Conservation (phyloP, 2,329 filamentous ascomycete species). For the Cordyceps cateniannulata region DNA sequence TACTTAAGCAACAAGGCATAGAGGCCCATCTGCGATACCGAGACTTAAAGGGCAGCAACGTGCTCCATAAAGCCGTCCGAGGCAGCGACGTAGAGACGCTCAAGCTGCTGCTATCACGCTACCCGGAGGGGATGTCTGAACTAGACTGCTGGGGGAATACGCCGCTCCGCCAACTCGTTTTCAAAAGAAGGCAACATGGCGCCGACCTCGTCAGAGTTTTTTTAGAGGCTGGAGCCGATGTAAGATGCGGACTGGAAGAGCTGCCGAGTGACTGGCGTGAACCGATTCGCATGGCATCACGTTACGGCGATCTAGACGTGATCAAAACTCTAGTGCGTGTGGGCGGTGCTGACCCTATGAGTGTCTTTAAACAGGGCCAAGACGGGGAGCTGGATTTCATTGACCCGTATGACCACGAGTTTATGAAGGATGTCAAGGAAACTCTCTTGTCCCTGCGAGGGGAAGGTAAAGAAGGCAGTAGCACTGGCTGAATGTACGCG, state of each 20-base stretch:
- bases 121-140: background rate
- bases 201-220: background rate
- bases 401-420: background rate
- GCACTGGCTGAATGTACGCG: no score
- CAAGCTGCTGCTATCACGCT: slow-evolving; percentile 1
- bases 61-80: slow-evolving; percentile 2
- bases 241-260: background rate
- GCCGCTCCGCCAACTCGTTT: background rate
- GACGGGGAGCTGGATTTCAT: background rate
- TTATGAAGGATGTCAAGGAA: background rate
- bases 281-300: slow-evolving; percentile 3
- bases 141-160: background rate
- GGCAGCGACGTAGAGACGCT: background rate
- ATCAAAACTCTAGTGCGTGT: background rate
- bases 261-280: background rate
- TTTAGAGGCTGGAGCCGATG: background rate
- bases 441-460: background rate
- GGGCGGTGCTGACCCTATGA: slow-evolving; percentile 6
- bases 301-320: slow-evolving; percentile 1
- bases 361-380: slow-evolving; percentile 1
- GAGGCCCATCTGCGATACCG: background rate
- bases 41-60: background rate
- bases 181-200: background rate
- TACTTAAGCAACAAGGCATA: slow-evolving; percentile 10
- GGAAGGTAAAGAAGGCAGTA: background rate